Base-by-base conservation (phyloP, 2,329 filamentous ascomycete species). In the Tothia fuscella region DNA sequence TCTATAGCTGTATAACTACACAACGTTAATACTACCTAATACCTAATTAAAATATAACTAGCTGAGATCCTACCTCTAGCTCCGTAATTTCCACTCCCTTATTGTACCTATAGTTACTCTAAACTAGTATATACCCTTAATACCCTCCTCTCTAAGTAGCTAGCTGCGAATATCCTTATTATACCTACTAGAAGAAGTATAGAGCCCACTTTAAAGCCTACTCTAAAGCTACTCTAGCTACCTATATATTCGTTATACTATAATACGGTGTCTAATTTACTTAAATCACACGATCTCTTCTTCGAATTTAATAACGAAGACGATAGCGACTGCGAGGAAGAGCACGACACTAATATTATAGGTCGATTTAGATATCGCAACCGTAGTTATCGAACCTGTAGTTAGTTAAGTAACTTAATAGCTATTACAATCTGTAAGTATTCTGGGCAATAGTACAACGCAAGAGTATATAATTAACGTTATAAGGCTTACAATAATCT, bases 341-440 rank as follows among this genome's bases (percentile, higher is more conserved):
- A 50, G n/a, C 59, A 58, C 44, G 54, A 64, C 43, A 67, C 63
- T 6, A 61, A 57, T 43, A 58, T 67, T 38, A 64, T 62, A 58
- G 63, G 64, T 25, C 53, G 51, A 17, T 67, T 67, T 45, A 47
- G 35, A 16, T 67, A 63, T 45, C 45, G 19, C 12, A 66, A 63
- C 40, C 3, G 16, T 12, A 19, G 22, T 14, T 67, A 63, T 46
- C 7, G 3, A 3, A 45, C 49, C 1, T 42, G 20, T 10, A 60
- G 55, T 37, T 67, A 63, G 63, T 48, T 50, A 14, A 67, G 64
- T 55, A 62, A 57, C 44, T 54, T 46, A 47, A 59, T 66, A 42
- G 58, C 63, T 16, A 62, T 66, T 30, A 64, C 56, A 0, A 65
- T 68, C 32, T 57, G 63, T 17, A 53, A 62, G 49, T 67, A 66